Base-by-base conservation (phyloP, 129 eudicot genomes). In the Chrysanthemum lavandulifolium region DNA sequence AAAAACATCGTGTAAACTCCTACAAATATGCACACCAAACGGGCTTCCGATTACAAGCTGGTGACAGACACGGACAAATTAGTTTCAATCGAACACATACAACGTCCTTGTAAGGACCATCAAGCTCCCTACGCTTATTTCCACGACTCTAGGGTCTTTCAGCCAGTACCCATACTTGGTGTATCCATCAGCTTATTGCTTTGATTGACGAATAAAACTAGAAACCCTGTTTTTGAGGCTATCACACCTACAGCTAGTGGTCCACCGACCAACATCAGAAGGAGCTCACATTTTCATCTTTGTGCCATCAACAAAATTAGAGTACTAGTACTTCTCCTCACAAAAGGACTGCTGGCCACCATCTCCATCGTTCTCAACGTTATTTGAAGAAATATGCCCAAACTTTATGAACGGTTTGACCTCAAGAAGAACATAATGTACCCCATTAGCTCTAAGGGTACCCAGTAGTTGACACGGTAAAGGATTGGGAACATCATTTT, bases 221-320 rank as follows among this genome's bases (percentile, higher is more conserved):
- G 86, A 65, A 25, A 87, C 47, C 45, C 52, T 84, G 53, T 84
- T 88, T 10, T 86, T 84, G 58, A 86, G 80, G 58, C 88, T 84
- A 69, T 89, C 92, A 4, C 65, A 67, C 12, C 71, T 71, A 3
- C 79, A n/a, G 9, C 45, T 18, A 43, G 33, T 36, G 67, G 66
- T 61, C 21, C 48, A 23, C 43, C 50, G 52, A 36, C 73, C 76
- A 50, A 68, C 64, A 54, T 53, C 61, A 1, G 94, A 80, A 5
- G 53, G 19, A 23, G 54, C 68, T 27, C 77, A 60, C 87, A 82
- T 79, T 73, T 73, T 78, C n/a, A 66, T 74, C 80, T 80, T 87
- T 56, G 78, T 66, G 23, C 72, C 73, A 12, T 61, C 71, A 5
- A 89, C 77, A 47, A 79, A 86, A 13, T 55, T 48, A 3, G 76